Evolutionary conservation across 2,329 filamentous ascomycete genomes (phyloP), one percentile per base, ranked within the genome.

Genomic region (Botrytis fabae): DNA sequence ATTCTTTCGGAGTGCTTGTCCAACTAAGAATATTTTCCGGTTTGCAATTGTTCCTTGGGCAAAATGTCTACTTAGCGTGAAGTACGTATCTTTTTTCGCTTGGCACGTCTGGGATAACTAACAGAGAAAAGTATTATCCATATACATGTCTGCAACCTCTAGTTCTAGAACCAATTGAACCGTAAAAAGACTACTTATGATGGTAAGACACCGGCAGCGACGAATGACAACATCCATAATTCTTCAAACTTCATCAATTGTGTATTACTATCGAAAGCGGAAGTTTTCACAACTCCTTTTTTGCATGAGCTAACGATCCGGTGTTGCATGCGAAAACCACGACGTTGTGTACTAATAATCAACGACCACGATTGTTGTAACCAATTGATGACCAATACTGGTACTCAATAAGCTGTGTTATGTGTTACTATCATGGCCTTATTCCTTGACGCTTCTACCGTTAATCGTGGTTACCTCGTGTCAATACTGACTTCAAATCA

Each of bases 281-380:
- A 68, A 14, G 9, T 54, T 28, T 51, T 35, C 32, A 57, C 46
- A 68, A 22, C 25, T 40, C 12, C 35, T 42, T n/a, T 38, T 40
- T 57, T 28, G 12, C 35, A 32, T 28, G 64, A 20, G 46, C 64
- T 68, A 68, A 28, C 35, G 35, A 40, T 66, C 14, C 16, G 28
- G 46, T 38, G 35, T 8, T 54, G 35, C 64, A 68, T 68, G 64
- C 64, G 64, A 57, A 68, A 68, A 54, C 35, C 35, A 57, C 64
- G 25, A 42, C 25, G 35, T n/a, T 54, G 46, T 68, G 35, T 66
- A 51, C 25, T 20, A 16, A 28, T 10, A 16, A 51, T n/a, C 8
- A 38, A 51, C 22, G 22, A 51, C 46, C 16, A n/a, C 46, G 10
- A n/a, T 48, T 51, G 25, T 51, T n/a, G 28, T 38, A 48, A 14